Evolutionary conservation across 352 stramenopile genomes (phyloP), one percentile per base, ranked within the genome.

Genomic region (Phytopythium litorale): DNA sequence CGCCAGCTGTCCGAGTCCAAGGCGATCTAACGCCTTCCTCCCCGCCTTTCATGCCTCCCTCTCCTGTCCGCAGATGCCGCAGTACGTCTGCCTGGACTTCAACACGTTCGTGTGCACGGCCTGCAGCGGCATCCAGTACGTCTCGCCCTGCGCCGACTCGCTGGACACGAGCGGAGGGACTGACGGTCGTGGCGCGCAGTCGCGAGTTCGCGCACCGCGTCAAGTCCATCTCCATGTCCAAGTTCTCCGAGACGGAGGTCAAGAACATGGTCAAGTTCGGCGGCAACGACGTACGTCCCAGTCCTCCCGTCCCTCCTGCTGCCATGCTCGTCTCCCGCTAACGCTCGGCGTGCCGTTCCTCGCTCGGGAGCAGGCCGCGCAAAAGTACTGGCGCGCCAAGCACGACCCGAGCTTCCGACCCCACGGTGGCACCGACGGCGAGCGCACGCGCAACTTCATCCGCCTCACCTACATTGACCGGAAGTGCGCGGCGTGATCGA

Each of bases 101-200:
- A 97, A 97, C 66, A 98, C 91, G 35, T 98, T 97, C 57, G 88
- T 97, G n/a, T 98, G 92, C 77, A 98, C 92, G 25, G 77, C 89
- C 1, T 98, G 92, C 70, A 97, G 89, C 55, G 92, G 92, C 58
- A 97, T 98, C 70, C 92, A 98, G 88, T 96, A 73, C 75, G 86
- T 78, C 35, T 8, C 37, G n/a, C 35, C 50, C 3, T 56, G n/a
- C 18, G 28, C 13, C 37, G 38, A 54, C 19, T 59, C 15, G 25
- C 11, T 66, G 58, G 23, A 1, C 7, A n/a, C 6, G 21, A 54
- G 25, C 19, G 7, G 3, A 13, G 43, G 42, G 21, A 13, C 46
- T 66, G 25, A 21, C 62, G 46, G 2, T 67, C 43, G 13, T 28
- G 13, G 46, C 2, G 32, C 71, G 37, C 59, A 94, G 88, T 60